Conservation (phyloP, 495 filamentous ascomycete genomes). For the Choiromyces venosus region DNA sequence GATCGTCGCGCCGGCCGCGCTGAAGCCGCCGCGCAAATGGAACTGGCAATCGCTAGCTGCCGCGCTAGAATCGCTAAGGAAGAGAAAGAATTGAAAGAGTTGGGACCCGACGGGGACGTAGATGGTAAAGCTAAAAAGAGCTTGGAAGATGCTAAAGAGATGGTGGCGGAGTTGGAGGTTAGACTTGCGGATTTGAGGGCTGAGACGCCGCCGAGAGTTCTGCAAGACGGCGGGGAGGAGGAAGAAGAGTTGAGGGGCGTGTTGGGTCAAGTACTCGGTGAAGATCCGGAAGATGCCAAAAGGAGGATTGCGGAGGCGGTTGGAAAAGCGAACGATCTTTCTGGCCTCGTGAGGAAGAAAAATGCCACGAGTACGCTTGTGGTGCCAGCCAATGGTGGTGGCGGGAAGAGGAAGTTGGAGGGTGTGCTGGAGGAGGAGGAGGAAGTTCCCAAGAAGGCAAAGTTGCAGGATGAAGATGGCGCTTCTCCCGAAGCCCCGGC, state of each 20-base stretch:
- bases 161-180: slow-evolving; percentile 50
- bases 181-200: no score
- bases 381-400: slow-evolving; percentile 9
- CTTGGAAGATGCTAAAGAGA: slow-evolving; percentile 78
- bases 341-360: slow-evolving; percentile 77
- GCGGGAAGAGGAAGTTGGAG: slow-evolving; percentile 43
- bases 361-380: slow-evolving; percentile 17
- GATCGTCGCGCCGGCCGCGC: slow-evolving; percentile 63
- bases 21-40: slow-evolving; percentile 71
- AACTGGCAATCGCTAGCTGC: slow-evolving; percentile 75
- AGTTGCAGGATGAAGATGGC: slow-evolving; percentile 34
- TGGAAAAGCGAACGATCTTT: slow-evolving; percentile 78
- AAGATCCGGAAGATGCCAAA: slow-evolving; percentile 56
- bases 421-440: slow-evolving; percentile 45
- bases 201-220: no score
- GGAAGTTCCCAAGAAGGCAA: slow-evolving; percentile 45
- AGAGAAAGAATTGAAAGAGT: slow-evolving; percentile 55
- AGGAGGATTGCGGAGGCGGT: slow-evolving; percentile 70
- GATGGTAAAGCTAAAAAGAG: slow-evolving; percentile 50
- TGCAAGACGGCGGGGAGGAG: no score
- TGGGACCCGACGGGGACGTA: slow-evolving; percentile 53
- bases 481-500: background rate
- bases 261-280: slow-evolving; percentile 66
- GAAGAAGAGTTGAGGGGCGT: no score
- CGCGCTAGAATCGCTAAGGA: slow-evolving; percentile 68